Evolutionary conservation across 176 grass and related monocot genomes (phyloP), one percentile per base, ranked within the genome.

Genomic region (Aechmea fasciata): DNA sequence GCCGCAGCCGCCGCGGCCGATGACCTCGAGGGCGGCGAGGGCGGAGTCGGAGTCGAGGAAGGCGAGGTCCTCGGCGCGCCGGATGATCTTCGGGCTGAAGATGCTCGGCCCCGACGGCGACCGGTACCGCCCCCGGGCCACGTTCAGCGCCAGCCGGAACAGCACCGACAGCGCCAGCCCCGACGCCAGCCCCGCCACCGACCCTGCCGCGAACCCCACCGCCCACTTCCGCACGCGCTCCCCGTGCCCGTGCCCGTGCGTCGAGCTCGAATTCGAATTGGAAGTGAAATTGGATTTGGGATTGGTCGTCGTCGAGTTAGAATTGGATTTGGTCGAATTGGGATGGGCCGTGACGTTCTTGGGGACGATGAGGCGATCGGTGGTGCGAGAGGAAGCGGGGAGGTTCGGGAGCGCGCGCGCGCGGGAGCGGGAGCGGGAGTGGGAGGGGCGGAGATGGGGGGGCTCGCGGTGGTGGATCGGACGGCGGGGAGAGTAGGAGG

Each of bases 1-100:
- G 47, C 89, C 93, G 74, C 88, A 87, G 6, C 83, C 93, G 33
- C 93, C 93, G 63, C 82, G 84, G 7, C 92, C 92, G 29, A 96
- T 92, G 73, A 87, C 64, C 12, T 71, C 19, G 24, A 92, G 83
- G 8, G 83, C 66, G 11, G 73, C 51, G 1, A 89, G 71, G 13
- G 76, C 75, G 20, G 89, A 88, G 0, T 96, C 83, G 72, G 87
- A 87, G 69, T 96, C 83, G 12, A 96, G 84, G 76, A 96, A 96
- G 28, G 85, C 69, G 7, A 96, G 83, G 68, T 87, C 71, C 3
- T 90, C 83, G 2, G 52, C 48, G 0, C 69, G 52, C 22, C 52
- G 70, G 78, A 92, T 87, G 49, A 91, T 51, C 78, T 91, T 91
- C 13, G 92, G 81, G 17, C 81, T 96, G 83, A 80, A 96, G 84